Conservation (phyloP, 345 rosid species). For the Corchorus olitorius region DNA sequence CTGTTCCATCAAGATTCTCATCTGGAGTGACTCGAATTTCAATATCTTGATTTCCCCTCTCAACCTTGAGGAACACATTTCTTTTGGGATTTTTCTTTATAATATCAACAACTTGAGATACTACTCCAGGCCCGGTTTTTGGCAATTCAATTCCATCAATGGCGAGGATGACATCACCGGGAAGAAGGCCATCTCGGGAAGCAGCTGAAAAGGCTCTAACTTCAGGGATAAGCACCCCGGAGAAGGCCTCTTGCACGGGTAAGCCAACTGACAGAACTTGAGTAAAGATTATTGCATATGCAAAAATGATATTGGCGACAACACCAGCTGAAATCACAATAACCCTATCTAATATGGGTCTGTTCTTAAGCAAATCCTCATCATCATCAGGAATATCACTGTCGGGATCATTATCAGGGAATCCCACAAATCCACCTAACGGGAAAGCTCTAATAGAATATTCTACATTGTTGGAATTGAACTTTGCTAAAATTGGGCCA, state of each 20-base stretch:
- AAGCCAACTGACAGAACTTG: conserved; percentile 90
- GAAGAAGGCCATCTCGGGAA: conserved; percentile 83
- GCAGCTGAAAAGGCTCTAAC: conserved; percentile 86
- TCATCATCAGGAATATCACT: conserved; percentile 82
- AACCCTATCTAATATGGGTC: conserved; percentile 79
- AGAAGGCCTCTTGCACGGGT: conserved; percentile 89
- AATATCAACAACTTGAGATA: conserved; percentile 66
- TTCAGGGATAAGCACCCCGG: conserved; percentile 91
- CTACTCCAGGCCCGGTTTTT: conserved; percentile 56
- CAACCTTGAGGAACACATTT: conserved; percentile 63
- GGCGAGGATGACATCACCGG: conserved; percentile 78
- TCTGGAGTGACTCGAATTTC: conserved; percentile 79
- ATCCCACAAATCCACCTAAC: conserved; percentile 91
- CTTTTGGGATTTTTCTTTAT: conserved; percentile 67
- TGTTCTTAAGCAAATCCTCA: conserved; percentile 80
- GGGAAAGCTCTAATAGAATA: conserved; percentile 92
- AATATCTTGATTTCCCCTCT: conserved; percentile 56
- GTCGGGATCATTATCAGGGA: conserved; percentile 97
- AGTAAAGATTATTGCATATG: conserved; percentile 67
- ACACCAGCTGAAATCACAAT: conserved; percentile 93
- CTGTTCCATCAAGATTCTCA: conserved; percentile 75
- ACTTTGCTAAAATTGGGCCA: conserved; percentile 90
- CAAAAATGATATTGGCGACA: conserved; percentile 82
- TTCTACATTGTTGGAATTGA: conserved; percentile 81
- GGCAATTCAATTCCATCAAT: conserved; percentile 61